Base-by-base conservation (phyloP, 371 early-diverging fungal species). In the Mucor irregularis region DNA sequence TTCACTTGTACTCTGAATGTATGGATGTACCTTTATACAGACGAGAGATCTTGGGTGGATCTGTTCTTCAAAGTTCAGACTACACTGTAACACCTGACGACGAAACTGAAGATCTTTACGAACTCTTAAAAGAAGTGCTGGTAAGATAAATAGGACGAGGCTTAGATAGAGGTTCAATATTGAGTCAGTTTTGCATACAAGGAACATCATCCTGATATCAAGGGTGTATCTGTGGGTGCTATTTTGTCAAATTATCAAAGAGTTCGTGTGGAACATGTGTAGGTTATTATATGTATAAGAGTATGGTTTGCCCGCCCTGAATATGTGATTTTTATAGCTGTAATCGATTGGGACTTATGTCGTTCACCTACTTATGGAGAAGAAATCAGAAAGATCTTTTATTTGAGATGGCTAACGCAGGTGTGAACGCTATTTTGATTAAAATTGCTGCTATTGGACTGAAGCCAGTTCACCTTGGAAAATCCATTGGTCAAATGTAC, bases 171-270 rank as follows among this genome's bases (percentile, higher is more conserved):
- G 9, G 10, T 3, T 14, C 2, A 24, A 14, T 22, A 42, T 8
- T 8, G 22, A 6, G 16, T 19, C 30, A 14, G 17, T 21, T 43
- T 9, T 10, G 14, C 9, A 16, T 25, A 3, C 49, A 11, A 14
- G 25, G 5, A 28, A 34, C 11, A 78, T 5, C 84, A 93, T 63
- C 93, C 96, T 0, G 88, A 92, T 26, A 83, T 97, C 29, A 69
- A 93, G 55, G 99, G 85, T 5, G 96, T 99, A 2, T 93, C 94
- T 11, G 92, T 94, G 8, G 99, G 99, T 14, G 99, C 99, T 1
- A 99, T 99, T 58, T 76, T 98, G 35, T 98, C 98, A 5, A 91
- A 85, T 62, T 99, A 99, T 72, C 99, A 99, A 72, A 85, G 97
- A 26, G 90, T 95, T 30, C 89, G 99, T 39, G 97, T 99, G 1